These are phyloP conservation scores for Cryptococcus sp. DNA, from an alignment of 1,284 basidiomycete species.

Conservation along the genomic window DNA sequence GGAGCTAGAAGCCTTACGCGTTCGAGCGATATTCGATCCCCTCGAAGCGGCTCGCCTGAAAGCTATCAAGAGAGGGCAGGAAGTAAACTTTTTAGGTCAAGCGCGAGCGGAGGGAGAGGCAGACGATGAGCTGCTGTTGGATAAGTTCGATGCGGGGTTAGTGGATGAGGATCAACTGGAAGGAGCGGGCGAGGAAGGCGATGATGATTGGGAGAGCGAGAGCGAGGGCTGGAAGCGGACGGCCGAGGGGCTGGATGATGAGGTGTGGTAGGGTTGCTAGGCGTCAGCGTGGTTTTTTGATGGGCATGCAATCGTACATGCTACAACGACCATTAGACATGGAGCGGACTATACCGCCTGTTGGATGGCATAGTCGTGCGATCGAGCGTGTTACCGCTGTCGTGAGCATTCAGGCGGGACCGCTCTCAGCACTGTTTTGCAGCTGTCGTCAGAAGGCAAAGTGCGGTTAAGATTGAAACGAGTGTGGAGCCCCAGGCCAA, in stretches of 20 bases:
- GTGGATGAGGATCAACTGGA: slow-evolving; percentile 5
- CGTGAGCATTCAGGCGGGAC: too few relatives aligned
- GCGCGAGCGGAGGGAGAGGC: slow-evolving; percentile 15
- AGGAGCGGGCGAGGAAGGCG: slow-evolving; percentile 22
- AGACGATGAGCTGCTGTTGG: slow-evolving; percentile 17
- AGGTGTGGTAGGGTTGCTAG: slow-evolving; percentile 20
- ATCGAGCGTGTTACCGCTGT: too few relatives aligned
- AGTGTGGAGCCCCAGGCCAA: too few relatives aligned
- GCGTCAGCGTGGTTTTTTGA: background rate
- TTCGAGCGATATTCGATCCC: slow-evolving; percentile 45
- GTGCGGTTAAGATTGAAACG: too few relatives aligned
- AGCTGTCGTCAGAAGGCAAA: too few relatives aligned
- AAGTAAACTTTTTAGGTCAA: slow-evolving; percentile 36
- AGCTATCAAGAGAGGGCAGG: slow-evolving; percentile 39
- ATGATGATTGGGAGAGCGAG: slow-evolving; percentile 42
- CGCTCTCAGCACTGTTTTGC: too few relatives aligned
- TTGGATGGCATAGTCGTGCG: too few relatives aligned
- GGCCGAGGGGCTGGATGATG: slow-evolving; percentile 22
- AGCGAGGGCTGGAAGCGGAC: slow-evolving; percentile 40
- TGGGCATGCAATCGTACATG: too few relatives aligned
- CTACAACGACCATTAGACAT: too few relatives aligned
- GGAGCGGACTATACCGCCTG: too few relatives aligned
- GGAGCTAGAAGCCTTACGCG: slow-evolving; percentile 33
- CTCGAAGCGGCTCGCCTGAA: slow-evolving; percentile 28
- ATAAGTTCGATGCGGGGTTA: slow-evolving; percentile 5